A percentile compares a stretch with the other conserved stretches of the same genome.
Evolutionary conservation across 192 early-diverging fungal genomes (phyloP).

Genomic region (Geranomyces michiganensis): DNA sequence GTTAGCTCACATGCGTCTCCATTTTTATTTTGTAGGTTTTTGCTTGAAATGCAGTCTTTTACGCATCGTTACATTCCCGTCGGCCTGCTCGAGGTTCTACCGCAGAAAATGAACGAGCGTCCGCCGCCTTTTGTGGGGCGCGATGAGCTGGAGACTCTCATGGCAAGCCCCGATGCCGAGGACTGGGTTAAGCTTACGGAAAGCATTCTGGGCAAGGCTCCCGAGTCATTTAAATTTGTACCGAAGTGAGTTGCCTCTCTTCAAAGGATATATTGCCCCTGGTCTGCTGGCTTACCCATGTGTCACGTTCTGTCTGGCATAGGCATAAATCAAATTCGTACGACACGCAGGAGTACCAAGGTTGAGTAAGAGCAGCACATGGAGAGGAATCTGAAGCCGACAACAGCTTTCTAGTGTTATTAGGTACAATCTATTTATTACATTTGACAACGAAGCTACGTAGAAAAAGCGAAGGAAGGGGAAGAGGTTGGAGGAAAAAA

Average conservation of each 20-base stretch:
- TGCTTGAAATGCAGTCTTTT: constrained; percentile 59
- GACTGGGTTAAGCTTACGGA: constrained; percentile 97
- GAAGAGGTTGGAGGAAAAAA: no score
- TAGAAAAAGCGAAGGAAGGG: no score
- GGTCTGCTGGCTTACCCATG: background rate
- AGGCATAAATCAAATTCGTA: constrained; percentile 85
- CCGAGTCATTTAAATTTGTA: constrained; percentile 82
- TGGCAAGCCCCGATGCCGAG: constrained; percentile 74
- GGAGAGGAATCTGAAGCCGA: no score
- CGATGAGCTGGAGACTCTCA: constrained; percentile 91
- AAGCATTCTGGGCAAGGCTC: constrained; percentile 86
- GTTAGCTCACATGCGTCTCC: no score
- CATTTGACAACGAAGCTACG: no score
- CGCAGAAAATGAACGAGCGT: constrained; percentile 90
- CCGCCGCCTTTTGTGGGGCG: constrained; percentile 84
- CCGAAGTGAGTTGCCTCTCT: constrained; percentile 72
- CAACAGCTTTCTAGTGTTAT: no score
- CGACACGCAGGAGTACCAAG: constrained; percentile 41
- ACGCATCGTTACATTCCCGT: constrained; percentile 82
- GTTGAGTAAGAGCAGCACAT: no score
- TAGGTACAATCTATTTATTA: no score
- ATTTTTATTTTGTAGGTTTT: constrained; percentile 39
- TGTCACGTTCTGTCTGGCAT: background rate
- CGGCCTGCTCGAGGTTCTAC: constrained; percentile 88
- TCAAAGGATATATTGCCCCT: background rate